Conservation (phyloP, 1,139 yeast genomes). For the Ogataea hybrid region DNA sequence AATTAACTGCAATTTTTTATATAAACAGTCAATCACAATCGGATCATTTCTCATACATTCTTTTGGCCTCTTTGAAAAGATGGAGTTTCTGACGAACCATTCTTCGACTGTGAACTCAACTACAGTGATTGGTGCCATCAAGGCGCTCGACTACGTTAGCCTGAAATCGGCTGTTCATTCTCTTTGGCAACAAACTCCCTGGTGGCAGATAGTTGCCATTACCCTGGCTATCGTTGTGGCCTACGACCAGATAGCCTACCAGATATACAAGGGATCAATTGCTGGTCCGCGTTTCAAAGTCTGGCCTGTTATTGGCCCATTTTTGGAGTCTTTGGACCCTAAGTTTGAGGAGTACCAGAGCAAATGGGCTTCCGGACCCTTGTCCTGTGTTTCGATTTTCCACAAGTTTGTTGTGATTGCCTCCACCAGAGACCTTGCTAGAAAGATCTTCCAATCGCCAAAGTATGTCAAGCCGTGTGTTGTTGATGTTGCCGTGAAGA, state of each 20-base stretch:
- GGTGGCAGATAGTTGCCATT: conserved; percentile 54
- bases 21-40: conserved; percentile 6
- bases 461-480: conserved; percentile 93
- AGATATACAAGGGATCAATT: conserved; percentile 75
- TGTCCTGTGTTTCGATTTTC: conserved; percentile 94
- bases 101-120: conserved; percentile 9
- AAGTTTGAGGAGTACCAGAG: conserved; percentile 90
- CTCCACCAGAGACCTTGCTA: conserved; percentile 81
- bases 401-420: conserved; percentile 98
- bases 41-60: neutral
- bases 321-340: conserved; percentile 92
- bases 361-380: conserved; percentile 93
- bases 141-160: conserved; percentile 6
- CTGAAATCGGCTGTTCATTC: conserved; percentile 4
- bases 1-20: conserved; percentile 7
- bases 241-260: conserved; percentile 80
- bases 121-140: conserved; percentile 7
- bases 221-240: conserved; percentile 51
- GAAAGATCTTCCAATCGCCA: conserved; percentile 85
- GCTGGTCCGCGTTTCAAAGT: conserved; percentile 86
- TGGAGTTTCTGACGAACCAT: conserved; percentile 18
- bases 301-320: conserved; percentile 97
- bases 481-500: conserved; percentile 93
- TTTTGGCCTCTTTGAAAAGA: conserved; percentile 2
- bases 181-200: conserved; percentile 31